Conservation (phyloP, 2,329 filamentous ascomycete species). For the Gaeumannomyces tritici region DNA sequence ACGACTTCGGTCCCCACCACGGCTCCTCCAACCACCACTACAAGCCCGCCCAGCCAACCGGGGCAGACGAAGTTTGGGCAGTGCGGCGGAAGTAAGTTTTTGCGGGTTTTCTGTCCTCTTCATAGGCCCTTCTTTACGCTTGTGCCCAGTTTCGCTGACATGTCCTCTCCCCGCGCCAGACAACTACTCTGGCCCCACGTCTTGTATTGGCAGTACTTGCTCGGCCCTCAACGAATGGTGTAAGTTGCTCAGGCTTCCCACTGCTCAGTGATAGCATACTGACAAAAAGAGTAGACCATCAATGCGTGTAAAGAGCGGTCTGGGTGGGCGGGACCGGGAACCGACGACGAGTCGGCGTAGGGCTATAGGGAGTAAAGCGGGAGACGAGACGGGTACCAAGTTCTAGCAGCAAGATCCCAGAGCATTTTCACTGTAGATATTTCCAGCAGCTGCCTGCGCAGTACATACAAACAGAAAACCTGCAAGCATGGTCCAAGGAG, state of each 20-base stretch:
- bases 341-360: too few relatives aligned
- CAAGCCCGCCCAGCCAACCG: neutral
- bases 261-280: neutral
- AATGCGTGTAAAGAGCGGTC: neutral
- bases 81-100: neutral
- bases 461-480: too few relatives aligned
- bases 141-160: neutral
- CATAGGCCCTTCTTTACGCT: neutral
- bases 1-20: neutral
- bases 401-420: too few relatives aligned
- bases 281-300: neutral
- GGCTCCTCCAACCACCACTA: neutral
- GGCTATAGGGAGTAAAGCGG: too few relatives aligned
- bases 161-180: neutral
- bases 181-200: neutral
- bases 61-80: neutral
- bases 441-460: too few relatives aligned
- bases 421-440: too few relatives aligned
- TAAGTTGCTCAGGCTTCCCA: neutral
- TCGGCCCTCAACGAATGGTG: neutral
- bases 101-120: too few relatives aligned
- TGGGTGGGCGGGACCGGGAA: too few relatives aligned
- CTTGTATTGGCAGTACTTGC: neutral
- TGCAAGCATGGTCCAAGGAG: too few relatives aligned
- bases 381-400: too few relatives aligned